phyloP scores from a whole-genome alignment of 2,329 filamentous ascomycete genomes.

The Alternaria longipes region DNA sequence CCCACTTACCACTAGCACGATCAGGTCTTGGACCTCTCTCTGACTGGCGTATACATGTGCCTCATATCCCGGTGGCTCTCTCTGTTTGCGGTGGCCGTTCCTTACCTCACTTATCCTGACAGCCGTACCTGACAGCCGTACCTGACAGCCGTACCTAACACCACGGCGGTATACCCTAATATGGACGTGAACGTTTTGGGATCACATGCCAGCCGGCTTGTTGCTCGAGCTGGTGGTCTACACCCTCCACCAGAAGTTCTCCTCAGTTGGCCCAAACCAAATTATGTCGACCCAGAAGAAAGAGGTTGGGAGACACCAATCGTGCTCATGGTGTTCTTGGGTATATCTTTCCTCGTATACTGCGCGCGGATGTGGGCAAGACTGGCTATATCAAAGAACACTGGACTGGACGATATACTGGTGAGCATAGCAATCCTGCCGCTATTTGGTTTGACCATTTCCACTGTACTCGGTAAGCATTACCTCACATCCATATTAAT shows the following conservation, averaged over 20 bases:
- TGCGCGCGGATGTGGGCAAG: constrained; percentile 59
- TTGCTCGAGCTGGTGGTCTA: constrained; percentile 40
- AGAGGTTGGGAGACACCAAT: constrained; percentile 56
- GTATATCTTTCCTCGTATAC: constrained; percentile 54
- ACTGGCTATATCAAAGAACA: constrained; percentile 55
- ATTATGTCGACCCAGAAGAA: constrained; percentile 57
- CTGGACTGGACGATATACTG: constrained; percentile 59
- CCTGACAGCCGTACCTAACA: background rate
- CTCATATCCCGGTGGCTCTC: constrained; percentile 3
- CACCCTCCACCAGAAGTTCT: constrained; percentile 54
- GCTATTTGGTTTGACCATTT: constrained; percentile 43
- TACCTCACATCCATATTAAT: no score
- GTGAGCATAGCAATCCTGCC: constrained; percentile 56
- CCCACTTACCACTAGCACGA: constrained; percentile 18
- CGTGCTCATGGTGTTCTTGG: constrained; percentile 53
- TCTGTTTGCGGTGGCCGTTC: constrained; percentile 10
- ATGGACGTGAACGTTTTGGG: constrained; percentile 10
- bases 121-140: constrained; percentile 1
- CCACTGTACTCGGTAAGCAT: constrained; percentile 37
- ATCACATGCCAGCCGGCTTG: constrained; percentile 18
- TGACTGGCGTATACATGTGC: constrained; percentile 21
- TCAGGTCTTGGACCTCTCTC: constrained; percentile 8
- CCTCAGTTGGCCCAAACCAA: constrained; percentile 58
- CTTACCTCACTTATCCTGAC: background rate
- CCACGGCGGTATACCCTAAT: constrained; percentile 10